Base-by-base conservation (phyloP, 1,284 basidiomycete genomes). In the Mrakiaceae sp. region DNA sequence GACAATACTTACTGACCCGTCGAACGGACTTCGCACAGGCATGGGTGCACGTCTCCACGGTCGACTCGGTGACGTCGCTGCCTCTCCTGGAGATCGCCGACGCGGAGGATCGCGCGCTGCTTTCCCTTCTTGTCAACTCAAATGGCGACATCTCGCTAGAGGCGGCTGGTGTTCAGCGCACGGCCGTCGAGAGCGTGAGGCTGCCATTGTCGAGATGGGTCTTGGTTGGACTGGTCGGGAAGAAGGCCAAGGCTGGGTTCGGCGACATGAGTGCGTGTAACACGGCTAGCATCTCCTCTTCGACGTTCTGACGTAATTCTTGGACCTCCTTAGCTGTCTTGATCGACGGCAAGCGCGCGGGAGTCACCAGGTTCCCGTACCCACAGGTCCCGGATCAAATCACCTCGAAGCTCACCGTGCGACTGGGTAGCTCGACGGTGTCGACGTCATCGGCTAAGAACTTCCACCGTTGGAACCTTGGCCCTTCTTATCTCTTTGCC, bases 151-250 rank as follows among this genome's bases (percentile, higher is more conserved):
- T 64, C 27, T 40, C 51, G 12, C 27, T 64, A 3, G 42, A 16
- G 16, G 16, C 58, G 14, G 27, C 49, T 6, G 57, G 43, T 3
- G 10, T 16, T 3, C 39, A 43, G 16, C 49, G 46, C 8, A 58
- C n/a, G 11, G 8, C 39, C 3, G 51, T 64, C 44, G 63, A 60
- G 6, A 54, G 48, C 9, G 50, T 47, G 11, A 39, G 16, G 3
- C 27, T 64, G 3, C 58, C 63, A 27, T 52, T 60, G n/a, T 46
- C 16, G n/a, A 50, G 63, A 3, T 64, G 63, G 63, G 63, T 64
- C 42, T 44, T 64, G 16, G 44, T 64, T 58, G 58, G 63, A 12
- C 14, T 64, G 14, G 51, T 47, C 8, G 52, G 50, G 52, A 64
- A 60, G 16, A 54, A 44, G n/a, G 46, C 56, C 5, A 63, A 63